Evolutionary conservation across 2,329 filamentous ascomycete genomes (phyloP).

Genomic region (Cladophialophora exuberans): DNA sequence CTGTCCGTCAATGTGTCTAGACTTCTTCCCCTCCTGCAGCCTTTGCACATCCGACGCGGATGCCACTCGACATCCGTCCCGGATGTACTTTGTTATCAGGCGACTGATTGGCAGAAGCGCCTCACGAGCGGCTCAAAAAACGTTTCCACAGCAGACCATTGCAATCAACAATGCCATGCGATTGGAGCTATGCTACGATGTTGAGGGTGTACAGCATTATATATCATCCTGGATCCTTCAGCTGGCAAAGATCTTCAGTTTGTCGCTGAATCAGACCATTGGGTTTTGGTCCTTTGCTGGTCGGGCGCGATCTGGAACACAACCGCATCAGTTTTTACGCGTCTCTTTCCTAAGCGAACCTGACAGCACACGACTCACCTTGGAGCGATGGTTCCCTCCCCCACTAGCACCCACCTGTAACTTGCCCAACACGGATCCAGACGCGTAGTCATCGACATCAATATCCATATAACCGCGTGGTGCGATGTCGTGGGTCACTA

Average conservation of each 20-base stretch:
- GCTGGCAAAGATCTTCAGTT: not conserved
- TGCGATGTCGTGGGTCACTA: conserved; percentile 41
- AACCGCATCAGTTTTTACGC: conserved; percentile 3
- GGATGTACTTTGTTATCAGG: too few relatives aligned
- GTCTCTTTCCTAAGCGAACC: not conserved
- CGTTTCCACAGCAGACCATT: not conserved
- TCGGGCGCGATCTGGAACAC: conserved; percentile 13
- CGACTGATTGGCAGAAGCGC: not conserved
- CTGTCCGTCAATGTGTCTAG: too few relatives aligned
- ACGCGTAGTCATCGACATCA: conserved; percentile 41
- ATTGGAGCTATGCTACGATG: conserved; percentile 6
- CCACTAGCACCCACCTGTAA: not conserved
- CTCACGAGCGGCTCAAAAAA: not conserved
- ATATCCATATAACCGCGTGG: conserved; percentile 40
- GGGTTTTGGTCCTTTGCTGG: conserved; percentile 20
- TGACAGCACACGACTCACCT: conserved; percentile 9
- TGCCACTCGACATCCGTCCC: too few relatives aligned
- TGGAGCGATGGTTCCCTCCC: conserved; percentile 10
- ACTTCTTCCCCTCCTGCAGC: too few relatives aligned
- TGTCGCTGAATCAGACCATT: conserved; percentile 12
- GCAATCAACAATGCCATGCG: not conserved
- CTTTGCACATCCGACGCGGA: too few relatives aligned
- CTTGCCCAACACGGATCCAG: conserved; percentile 16
- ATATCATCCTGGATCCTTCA: conserved; percentile 3
- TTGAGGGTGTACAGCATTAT: not conserved